Conservation (phyloP, 2,329 filamentous ascomycete species). For the Colletotrichum magnum region DNA sequence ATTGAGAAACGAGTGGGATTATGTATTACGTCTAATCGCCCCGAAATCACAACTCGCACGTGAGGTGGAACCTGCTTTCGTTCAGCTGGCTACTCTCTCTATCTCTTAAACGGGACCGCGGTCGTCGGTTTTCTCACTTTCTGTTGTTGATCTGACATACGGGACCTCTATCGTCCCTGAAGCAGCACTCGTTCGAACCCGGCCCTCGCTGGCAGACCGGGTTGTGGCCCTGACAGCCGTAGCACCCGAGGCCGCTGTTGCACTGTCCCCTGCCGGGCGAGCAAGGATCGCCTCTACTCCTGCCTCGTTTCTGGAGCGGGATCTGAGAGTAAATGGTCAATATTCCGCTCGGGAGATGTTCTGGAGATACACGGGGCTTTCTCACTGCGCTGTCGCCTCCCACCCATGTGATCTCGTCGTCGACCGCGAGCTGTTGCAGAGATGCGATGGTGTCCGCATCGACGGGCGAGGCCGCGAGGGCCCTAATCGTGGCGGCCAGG, state of each 20-base stretch:
- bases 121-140: not conserved
- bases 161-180: constrained; percentile 16
- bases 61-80: not conserved
- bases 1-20: not conserved
- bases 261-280: constrained; percentile 15
- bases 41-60: not conserved
- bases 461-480: not conserved
- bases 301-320: constrained; percentile 5
- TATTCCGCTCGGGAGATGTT: too few relatives aligned
- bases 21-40: not conserved
- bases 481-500: not conserved
- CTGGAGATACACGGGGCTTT: too few relatives aligned
- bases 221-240: constrained; percentile 24
- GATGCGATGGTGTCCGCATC: not conserved
- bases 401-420: not conserved
- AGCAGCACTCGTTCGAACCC: constrained; percentile 10
- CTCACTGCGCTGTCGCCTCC: not conserved
- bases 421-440: not conserved
- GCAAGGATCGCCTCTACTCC: constrained; percentile 13
- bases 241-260: constrained; percentile 14
- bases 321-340: constrained; percentile 12
- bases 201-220: constrained; percentile 15
- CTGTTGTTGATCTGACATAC: not conserved
- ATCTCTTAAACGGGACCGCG: not conserved
- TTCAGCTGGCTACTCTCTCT: not conserved